These are phyloP conservation scores for Penicillium crustosum DNA, from an alignment of 2,329 filamentous ascomycete species.

Conservation along the genomic window DNA sequence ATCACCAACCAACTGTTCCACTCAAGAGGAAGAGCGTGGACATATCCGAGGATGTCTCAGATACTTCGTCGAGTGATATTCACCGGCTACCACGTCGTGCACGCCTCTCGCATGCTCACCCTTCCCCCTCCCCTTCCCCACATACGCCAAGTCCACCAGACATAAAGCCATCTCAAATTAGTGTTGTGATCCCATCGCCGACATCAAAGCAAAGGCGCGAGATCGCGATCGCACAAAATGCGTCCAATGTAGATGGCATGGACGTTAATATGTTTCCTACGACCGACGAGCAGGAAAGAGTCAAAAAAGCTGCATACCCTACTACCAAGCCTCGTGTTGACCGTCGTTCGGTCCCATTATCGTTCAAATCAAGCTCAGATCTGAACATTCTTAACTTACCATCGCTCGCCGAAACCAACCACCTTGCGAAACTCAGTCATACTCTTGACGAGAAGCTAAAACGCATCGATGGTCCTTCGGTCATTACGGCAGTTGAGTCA, in stretches of 20 bases:
- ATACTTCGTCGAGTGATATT: not conserved
- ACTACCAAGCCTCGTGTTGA: not conserved
- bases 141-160: not conserved
- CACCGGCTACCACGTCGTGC: not conserved
- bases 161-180: not conserved
- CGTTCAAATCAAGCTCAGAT: not conserved
- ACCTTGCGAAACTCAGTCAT: not conserved
- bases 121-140: not conserved
- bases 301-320: not conserved
- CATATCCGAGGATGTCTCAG: not conserved
- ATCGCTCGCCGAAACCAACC: not conserved
- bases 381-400: not conserved
- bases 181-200: conserved; percentile 6
- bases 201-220: conserved; percentile 1
- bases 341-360: not conserved
- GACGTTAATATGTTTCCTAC: not conserved
- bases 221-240: not conserved
- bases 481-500: conserved; percentile 23
- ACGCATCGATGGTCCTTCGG: conserved; percentile 27
- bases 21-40: not conserved
- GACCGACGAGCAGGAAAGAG: not conserved
- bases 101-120: not conserved
- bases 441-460: conserved; percentile 12
- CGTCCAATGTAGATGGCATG: not conserved
- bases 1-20: conserved; percentile 16